phyloP scores from a whole-genome alignment of 2,329 filamentous ascomycete genomes.

The Paracoccidioides brasiliensis region DNA sequence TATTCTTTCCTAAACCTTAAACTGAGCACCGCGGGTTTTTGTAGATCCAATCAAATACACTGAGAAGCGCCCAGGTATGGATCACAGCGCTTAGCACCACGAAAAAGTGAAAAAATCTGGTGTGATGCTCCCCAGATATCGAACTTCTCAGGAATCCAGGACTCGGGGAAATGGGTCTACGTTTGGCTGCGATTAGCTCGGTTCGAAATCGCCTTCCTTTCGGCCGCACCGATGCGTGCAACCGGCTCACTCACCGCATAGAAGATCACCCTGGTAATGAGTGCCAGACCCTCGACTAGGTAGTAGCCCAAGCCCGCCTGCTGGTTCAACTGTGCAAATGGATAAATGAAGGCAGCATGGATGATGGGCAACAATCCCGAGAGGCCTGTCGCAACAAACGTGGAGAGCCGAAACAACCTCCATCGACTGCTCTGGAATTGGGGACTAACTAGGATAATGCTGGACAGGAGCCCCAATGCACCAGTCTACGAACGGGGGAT shows the following conservation, averaged over 20 bases:
- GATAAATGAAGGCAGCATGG: constrained; percentile 15
- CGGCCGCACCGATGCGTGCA: background rate
- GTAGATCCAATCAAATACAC: constrained; percentile 78
- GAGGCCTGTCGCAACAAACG: constrained; percentile 14
- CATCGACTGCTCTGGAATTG: constrained; percentile 15
- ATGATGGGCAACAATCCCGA: constrained; percentile 15
- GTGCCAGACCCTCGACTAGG: constrained; percentile 15
- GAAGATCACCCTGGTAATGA: constrained; percentile 14
- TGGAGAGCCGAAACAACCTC: constrained; percentile 13
- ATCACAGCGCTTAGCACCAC: constrained; percentile 32
- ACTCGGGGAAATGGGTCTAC: constrained; percentile 34
- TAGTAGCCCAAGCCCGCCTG: constrained; percentile 17
- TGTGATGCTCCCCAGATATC: constrained; percentile 36
- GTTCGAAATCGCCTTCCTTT: background rate
- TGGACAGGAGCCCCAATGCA: constrained; percentile 24
- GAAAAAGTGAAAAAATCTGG: constrained; percentile 37
- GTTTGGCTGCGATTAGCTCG: background rate
- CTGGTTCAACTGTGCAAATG: constrained; percentile 12
- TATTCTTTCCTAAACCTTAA: background rate
- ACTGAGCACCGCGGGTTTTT: constrained; percentile 17
- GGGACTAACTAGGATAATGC: constrained; percentile 23
- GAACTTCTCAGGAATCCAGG: constrained; percentile 30
- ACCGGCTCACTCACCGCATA: constrained; percentile 13
- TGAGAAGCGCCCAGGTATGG: constrained; percentile 58
- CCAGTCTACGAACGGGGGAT: constrained; percentile 19